Evolutionary conservation across 1,284 basidiomycete genomes (phyloP), one percentile per base, ranked within the genome.

Genomic region (Cryptococcus sp.): DNA sequence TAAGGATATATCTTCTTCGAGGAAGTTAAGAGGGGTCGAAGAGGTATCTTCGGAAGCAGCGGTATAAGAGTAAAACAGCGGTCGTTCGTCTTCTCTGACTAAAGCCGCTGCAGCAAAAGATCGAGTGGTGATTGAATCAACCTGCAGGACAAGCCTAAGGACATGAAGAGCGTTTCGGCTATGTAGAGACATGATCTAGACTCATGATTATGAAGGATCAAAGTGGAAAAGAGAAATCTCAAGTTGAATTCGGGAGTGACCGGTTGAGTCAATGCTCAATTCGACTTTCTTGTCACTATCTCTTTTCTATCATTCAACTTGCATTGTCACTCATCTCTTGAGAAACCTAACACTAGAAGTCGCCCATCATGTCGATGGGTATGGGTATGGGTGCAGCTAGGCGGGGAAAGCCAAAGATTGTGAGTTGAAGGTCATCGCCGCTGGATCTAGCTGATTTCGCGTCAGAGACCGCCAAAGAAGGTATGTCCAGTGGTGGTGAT

Each of bases 321-420:
- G 23, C 23, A 23, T 23, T 23, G 23, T 23, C 23, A 23, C 23
- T 23, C 2, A 23, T 23, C 23, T 23, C 23, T 23, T 2, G 23
- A 23, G 23, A 23, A 23, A 23, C 2, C 23, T 23, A 23, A 23
- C 23, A 23, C 23, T 23, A 23, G 23, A 23, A 23, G 1, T 23
- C 23, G 23, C 23, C 23, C 23, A 41, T n/a, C 55, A 72, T 72
- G 68, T 64, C 70, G 15, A 67, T 70, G 66, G 69, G 67, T 30
- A 63, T 68, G 60, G 69, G 66, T 30, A 63, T 68, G 60, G 67
- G 68, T 45, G 58, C 70, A 31, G 65, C 70, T 32, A 56, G 66
- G 31, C 57, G 71, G 52, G 70, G 72, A 43, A 74, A 72, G 58
- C 70, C 72, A 23, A 74, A 71, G 55, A 71, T 76, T 46, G 74